Base-by-base conservation (phyloP, 2,329 filamentous ascomycete genomes). In the Penicillium sp. region DNA sequence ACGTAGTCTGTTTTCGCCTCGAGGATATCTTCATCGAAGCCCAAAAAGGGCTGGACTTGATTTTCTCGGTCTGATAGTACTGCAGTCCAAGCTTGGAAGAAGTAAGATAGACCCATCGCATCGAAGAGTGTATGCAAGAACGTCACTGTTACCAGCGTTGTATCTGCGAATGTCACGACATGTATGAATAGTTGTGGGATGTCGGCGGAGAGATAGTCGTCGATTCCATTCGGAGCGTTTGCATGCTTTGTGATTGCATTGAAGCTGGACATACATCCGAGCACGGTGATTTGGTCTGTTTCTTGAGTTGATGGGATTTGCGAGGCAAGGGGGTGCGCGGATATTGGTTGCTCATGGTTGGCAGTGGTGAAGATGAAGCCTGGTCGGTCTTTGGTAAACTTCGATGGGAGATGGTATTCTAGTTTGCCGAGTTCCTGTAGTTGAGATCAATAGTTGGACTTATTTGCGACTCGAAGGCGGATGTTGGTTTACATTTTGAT, bases 151-250 rank as follows among this genome's bases (percentile, higher is more conserved):
- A 53, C 25, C n/a, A 53, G 7, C 6, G 51, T 53, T n/a, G 51
- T 53, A 16, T 53, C 51, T 40, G 51, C 30, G 51, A 53, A 53
- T 19, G 19, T 53, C 13, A 53, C 30, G 28, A 53, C 19, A 13
- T 53, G 51, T 14, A 53, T 53, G 35, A 40, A 40, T 35, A 53
- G 51, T 11, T 53, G 51, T 11, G 51, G 51, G 7, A 53, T 26
- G 14, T 53, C 51, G 13, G 51, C n/a, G 22, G 51, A 53, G 35
- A 53, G 51, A 6, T 53, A 53, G 13, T 53, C 35, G 4, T 40
- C 33, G 22, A 53, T 14, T 53, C 8, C 22, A n/a, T 30, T 14
- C 3, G 51, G 51, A 5, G 51, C 13, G 7, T 53, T 19, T 14
- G 16, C 13, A 26, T 53, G 35, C 7, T 10, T 40, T 19, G 51